A percentile compares a stretch with the other conserved stretches of the same genome.
Conservation (phyloP, 139 green algal genomes). For the Chlorella sp. region DNA sequence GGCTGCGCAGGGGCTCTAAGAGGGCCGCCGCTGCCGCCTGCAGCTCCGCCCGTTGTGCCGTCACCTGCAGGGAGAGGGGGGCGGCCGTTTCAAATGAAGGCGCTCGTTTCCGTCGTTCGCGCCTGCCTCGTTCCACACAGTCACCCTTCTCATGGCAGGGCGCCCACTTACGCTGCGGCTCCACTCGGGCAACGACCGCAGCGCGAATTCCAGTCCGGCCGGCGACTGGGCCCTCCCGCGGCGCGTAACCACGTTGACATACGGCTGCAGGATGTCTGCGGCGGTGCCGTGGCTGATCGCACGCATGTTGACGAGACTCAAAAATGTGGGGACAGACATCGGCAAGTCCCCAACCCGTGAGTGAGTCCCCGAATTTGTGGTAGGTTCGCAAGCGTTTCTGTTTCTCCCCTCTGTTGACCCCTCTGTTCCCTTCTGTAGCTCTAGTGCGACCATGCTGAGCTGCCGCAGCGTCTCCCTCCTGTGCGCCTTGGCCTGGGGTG, state of each 20-base stretch:
- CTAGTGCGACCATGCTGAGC: background rate
- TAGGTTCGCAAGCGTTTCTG: no score
- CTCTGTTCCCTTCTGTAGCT: background rate
- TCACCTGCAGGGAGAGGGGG: background rate
- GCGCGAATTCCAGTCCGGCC: background rate
- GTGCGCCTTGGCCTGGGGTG: background rate
- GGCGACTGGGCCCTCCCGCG: background rate
- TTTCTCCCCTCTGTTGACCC: no score
- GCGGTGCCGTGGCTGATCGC: background rate
- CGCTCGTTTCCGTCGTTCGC: background rate
- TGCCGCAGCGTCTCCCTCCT: background rate
- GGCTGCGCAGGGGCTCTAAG: background rate
- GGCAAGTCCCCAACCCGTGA: no score
- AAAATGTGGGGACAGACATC: background rate
- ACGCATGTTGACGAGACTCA: background rate
- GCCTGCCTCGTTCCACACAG: background rate
- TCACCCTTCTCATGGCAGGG: background rate
- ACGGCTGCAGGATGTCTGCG: background rate
- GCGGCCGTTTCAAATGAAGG: background rate
- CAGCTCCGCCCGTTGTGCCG: background rate
- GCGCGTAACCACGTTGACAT: conserved; percentile 9
- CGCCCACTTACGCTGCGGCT: background rate
- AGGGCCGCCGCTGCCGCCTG: background rate
- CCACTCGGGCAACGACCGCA: background rate
- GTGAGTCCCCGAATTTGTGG: no score